phyloP scores from a whole-genome alignment of 2,329 filamentous ascomycete species.

The Fusarium dlaminii region DNA sequence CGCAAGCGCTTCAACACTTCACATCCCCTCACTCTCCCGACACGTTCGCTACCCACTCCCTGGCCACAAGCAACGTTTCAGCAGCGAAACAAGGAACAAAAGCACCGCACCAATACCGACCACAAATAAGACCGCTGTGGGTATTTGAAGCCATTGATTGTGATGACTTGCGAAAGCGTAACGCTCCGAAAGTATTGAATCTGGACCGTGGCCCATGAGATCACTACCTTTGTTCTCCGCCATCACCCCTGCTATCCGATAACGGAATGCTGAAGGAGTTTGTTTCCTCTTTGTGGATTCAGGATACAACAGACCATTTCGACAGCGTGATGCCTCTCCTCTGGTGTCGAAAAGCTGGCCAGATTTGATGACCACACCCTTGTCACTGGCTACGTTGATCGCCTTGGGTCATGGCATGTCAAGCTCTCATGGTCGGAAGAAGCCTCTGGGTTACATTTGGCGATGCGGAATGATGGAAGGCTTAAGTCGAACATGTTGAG shows the following conservation, averaged over 20 bases:
- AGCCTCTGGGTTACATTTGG: background rate
- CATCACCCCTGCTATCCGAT: no score
- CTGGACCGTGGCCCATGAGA: no score
- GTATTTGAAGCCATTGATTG: background rate
- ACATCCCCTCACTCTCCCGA: background rate
- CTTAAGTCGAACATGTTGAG: background rate
- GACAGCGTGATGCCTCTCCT: background rate
- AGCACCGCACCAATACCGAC: accelerated
- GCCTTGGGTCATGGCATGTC: background rate
- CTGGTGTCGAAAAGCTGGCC: no score
- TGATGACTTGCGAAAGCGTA: accelerated
- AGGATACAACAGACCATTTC: no score
- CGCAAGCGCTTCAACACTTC: background rate
- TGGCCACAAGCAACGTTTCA: background rate
- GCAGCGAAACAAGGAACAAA: background rate
- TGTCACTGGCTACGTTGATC: no score
- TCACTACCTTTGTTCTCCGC: no score
- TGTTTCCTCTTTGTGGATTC: no score
- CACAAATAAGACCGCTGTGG: background rate
- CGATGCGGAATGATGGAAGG: accelerated
- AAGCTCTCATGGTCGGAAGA: background rate
- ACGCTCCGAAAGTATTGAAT: background rate
- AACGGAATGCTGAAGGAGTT: no score
- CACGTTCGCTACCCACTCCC: background rate
- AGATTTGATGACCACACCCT: background rate